Evolutionary conservation across 2,329 filamentous ascomycete genomes (phyloP).

Genomic region (Fusarium anguioides): DNA sequence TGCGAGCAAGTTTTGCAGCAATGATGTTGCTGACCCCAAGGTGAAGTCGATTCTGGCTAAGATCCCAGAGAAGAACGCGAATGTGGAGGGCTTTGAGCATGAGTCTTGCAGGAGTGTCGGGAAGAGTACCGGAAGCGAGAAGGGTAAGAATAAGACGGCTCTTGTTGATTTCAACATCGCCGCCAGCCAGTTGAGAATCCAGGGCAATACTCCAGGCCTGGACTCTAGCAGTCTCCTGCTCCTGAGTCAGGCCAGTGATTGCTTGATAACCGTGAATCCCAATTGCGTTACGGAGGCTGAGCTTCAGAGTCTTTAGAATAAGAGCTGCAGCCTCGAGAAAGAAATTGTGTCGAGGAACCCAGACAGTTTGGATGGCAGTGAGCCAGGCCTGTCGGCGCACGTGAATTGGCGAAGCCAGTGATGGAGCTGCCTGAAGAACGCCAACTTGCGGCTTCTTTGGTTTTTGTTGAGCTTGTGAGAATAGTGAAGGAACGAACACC

Average conservation of each 20-base stretch:
- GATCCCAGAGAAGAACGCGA: constrained; percentile 86
- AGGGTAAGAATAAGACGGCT: constrained; percentile 87
- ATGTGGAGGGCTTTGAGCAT: constrained; percentile 95
- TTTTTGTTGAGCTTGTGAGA: constrained; percentile 59
- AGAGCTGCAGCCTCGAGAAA: constrained; percentile 86
- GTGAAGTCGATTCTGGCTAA: constrained; percentile 73
- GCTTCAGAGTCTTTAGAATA: constrained; percentile 81
- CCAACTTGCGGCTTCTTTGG: constrained; percentile 61
- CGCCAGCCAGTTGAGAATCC: constrained; percentile 91
- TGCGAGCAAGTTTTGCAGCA: constrained; percentile 77
- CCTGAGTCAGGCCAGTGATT: constrained; percentile 82
- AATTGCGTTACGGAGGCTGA: constrained; percentile 81
- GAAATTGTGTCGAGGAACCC: constrained; percentile 89
- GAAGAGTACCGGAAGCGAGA: constrained; percentile 87
- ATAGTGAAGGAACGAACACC: constrained; percentile 65
- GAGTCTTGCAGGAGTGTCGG: constrained; percentile 81
- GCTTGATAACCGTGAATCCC: constrained; percentile 81
- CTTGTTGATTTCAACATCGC: constrained; percentile 89
- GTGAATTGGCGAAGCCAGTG: constrained; percentile 83
- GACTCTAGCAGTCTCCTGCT: constrained; percentile 86
- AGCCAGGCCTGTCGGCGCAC: constrained; percentile 91
- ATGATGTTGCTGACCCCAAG: constrained; percentile 74
- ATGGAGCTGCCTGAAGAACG: constrained; percentile 68
- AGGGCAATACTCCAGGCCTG: constrained; percentile 95
- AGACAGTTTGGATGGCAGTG: constrained; percentile 90